Conservation (phyloP, 164 flowering plant species). For the Liriodendron chinense region DNA sequence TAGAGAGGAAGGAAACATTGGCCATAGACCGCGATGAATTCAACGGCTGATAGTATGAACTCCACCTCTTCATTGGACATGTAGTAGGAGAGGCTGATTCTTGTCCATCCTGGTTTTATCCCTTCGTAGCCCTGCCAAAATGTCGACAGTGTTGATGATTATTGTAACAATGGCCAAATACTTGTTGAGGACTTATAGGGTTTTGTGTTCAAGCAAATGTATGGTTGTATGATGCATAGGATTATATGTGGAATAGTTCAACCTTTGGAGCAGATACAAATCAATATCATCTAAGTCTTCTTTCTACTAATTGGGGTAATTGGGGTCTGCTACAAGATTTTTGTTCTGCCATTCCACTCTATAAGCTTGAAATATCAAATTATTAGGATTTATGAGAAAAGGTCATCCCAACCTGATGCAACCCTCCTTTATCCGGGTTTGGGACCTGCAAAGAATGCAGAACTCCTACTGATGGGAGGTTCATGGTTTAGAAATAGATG, state of each 20-base stretch:
- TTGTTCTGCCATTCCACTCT: no score
- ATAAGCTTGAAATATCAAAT: no score
- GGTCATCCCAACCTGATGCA: no score
- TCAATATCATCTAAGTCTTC: no score
- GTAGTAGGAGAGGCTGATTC: conserved; percentile 82
- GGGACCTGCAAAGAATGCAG: no score
- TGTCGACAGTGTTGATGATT: neutral
- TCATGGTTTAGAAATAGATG: no score
- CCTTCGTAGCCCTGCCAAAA: conserved; percentile 65
- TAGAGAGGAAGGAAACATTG: conserved; percentile 76
- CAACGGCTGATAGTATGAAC: conserved; percentile 63
- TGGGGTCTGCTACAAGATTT: no score
- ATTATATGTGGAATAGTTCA: neutral
- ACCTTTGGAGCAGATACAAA: no score
- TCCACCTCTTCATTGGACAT: conserved; percentile 66
- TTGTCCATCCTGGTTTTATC: conserved; percentile 88
- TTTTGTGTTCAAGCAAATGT: neutral
- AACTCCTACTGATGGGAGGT: no score
- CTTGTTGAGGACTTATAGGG: neutral
- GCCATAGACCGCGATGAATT: conserved; percentile 70
- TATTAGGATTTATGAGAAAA: no score
- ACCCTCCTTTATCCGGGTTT: no score
- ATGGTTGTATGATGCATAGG: neutral
- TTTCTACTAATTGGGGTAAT: no score
- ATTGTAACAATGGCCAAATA: neutral